Conservation (phyloP, 495 filamentous ascomycete genomes). For the Aspergillus ellipticus region DNA sequence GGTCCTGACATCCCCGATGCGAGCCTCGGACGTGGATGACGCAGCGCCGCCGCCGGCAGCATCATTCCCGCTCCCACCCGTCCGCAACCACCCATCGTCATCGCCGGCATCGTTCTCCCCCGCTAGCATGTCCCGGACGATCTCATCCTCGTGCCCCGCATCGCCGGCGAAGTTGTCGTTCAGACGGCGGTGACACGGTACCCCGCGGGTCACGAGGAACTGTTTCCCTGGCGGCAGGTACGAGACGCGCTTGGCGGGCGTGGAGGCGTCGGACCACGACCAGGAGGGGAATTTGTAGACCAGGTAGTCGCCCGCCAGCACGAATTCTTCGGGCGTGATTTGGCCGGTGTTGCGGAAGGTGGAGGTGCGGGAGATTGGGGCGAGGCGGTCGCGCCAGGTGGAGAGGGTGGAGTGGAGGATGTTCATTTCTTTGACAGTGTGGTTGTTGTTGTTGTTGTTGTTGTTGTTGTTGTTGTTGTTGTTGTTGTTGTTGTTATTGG, state of each 20-base stretch:
- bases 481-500: too few species aligned
- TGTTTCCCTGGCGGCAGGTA: conserved; percentile 91
- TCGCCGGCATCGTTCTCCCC: conserved; percentile 65
- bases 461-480: neutral
- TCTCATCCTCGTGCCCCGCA: conserved; percentile 75
- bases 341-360: conserved; percentile 92
- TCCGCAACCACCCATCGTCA: conserved; percentile 89
- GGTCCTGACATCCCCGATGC: conserved; percentile 76
- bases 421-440: conserved; percentile 38
- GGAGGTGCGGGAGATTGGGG: conserved; percentile 81
- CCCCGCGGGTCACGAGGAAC: conserved; percentile 89
- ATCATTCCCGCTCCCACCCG: conserved; percentile 60
- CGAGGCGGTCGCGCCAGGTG: conserved; percentile 82
- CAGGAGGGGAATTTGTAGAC: conserved; percentile 99
- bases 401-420: conserved; percentile 78
- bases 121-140: conserved; percentile 73
- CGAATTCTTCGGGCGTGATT: conserved; percentile 96
- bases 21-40: too few species aligned
- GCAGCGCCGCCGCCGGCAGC: conserved; percentile 26
- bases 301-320: conserved; percentile 93
- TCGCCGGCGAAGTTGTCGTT: conserved; percentile 91
- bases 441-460: neutral
- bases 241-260: conserved; percentile 66
- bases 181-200: conserved; percentile 85
- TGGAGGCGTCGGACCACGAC: conserved; percentile 91